Conservation (phyloP, 805 yeast species). For the Zygosaccharomyces bailii region DNA sequence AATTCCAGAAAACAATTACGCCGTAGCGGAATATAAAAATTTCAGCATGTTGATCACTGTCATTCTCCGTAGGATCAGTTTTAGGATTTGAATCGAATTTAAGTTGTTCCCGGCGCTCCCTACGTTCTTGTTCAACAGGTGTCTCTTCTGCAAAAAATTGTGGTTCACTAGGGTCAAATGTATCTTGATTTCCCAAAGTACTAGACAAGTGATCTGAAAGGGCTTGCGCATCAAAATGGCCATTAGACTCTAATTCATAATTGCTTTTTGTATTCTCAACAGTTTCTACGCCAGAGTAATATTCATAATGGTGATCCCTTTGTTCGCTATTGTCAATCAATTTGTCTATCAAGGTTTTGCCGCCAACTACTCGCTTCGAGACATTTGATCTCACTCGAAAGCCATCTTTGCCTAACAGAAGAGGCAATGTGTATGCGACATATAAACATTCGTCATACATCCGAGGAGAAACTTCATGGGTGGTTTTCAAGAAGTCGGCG, state of each 20-base stretch:
- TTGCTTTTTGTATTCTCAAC: conserved; percentile 51
- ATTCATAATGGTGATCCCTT: conserved; percentile 88
- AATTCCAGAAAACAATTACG: conserved; percentile 97
- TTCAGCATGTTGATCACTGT: conserved; percentile 60
- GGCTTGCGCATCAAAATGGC: conserved; percentile 20
- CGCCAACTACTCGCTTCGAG: conserved; percentile 39
- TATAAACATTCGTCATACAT: conserved; percentile 90
- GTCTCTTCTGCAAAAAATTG: conserved; percentile 67
- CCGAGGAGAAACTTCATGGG: conserved; percentile 83
- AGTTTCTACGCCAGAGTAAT: conserved; percentile 71
- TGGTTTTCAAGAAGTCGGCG: conserved; percentile 56
- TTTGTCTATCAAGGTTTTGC: conserved; percentile 59
- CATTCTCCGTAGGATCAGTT: conserved; percentile 22
- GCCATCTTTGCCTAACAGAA: conserved; percentile 79
- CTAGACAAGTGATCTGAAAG: conserved; percentile 31
- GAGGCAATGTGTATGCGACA: conserved; percentile 83
- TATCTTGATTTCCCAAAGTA: conserved; percentile 39
- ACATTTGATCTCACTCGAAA: conserved; percentile 68
- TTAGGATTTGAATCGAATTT: conserved; percentile 16
- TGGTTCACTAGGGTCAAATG: conserved; percentile 92
- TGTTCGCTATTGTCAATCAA: conserved; percentile 78
- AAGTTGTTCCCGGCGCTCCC: conserved; percentile 20
- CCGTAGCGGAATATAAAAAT: conserved; percentile 89
- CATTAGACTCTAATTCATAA: conserved; percentile 36
- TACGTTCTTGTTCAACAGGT: conserved; percentile 18